Percentiles rank a stretch among this genome's conserved stretches.
Evolutionary conservation across 257 asterid species (phyloP).

Genomic region (Nicotiana sylvestris): DNA sequence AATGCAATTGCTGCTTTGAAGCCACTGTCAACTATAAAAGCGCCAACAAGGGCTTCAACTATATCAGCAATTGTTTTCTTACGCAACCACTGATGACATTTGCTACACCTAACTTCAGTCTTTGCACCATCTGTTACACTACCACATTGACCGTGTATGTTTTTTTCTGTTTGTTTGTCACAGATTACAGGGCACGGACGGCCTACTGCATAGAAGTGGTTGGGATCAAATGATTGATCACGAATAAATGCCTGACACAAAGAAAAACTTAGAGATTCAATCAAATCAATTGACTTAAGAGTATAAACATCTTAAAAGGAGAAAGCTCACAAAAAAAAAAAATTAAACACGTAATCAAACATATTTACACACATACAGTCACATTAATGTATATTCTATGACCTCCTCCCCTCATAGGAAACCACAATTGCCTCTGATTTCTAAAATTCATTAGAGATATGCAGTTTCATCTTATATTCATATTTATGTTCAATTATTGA

Average conservation of each 20-base stretch:
- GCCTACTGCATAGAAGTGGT: slow-evolving; percentile 62
- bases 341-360: not conserved
- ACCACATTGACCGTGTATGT: slow-evolving; percentile 42
- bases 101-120: slow-evolving; percentile 65
- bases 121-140: slow-evolving; percentile 28
- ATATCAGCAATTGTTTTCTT: slow-evolving; percentile 89
- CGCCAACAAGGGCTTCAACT: slow-evolving; percentile 93
- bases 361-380: not conserved
- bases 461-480: slow-evolving; percentile 2
- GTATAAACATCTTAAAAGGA: not conserved
- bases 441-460: not conserved
- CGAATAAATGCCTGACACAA: slow-evolving; percentile 75
- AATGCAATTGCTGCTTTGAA: slow-evolving; percentile 82
- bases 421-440: not conserved
- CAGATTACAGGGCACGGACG: slow-evolving; percentile 73
- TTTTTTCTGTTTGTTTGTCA: slow-evolving; percentile 47
- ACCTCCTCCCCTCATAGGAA: not conserved
- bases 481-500: not conserved
- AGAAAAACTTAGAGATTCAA: slow-evolving; percentile 7
- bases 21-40: slow-evolving; percentile 85
- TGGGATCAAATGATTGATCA: slow-evolving; percentile 75
- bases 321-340: not conserved
- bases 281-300: slow-evolving; percentile 3
- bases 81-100: slow-evolving; percentile 78
- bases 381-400: not conserved